Conservation (phyloP, 805 yeast species). For the Metschnikowia dekortorum region DNA sequence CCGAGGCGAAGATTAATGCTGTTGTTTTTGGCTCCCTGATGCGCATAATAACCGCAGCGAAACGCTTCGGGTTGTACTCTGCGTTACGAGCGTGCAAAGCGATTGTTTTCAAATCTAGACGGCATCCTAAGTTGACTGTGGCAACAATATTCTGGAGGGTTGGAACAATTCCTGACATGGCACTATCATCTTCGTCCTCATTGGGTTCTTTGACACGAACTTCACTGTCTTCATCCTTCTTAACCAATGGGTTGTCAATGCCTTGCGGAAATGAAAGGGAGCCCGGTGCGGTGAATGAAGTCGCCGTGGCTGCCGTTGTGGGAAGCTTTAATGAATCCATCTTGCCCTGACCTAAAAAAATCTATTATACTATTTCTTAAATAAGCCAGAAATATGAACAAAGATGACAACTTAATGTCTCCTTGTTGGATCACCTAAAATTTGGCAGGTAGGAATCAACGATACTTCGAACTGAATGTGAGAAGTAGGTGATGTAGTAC, state of each 20-base stretch:
- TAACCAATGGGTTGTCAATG: constrained; percentile 19
- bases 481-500: constrained; percentile 7
- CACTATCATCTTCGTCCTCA: constrained; percentile 54
- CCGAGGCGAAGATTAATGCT: constrained; percentile 95
- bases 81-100: constrained; percentile 99
- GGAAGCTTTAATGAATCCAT: constrained; percentile 77
- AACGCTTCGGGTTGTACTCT: constrained; percentile 96
- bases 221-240: constrained; percentile 15
- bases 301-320: constrained; percentile 73
- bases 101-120: constrained; percentile 92
- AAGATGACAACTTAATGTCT: constrained; percentile 44
- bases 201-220: constrained; percentile 31
- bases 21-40: constrained; percentile 98
- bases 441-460: constrained; percentile 2
- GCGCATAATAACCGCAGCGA: constrained; percentile 99
- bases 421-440: constrained; percentile 18
- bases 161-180: constrained; percentile 94
- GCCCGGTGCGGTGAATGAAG: constrained; percentile 63
- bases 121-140: constrained; percentile 93
- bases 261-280: constrained; percentile 63
- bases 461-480: constrained; percentile 9
- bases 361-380: constrained; percentile 12
- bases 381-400: constrained; percentile 7
- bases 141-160: constrained; percentile 95
- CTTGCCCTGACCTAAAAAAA: constrained; percentile 5